Conservation (phyloP, 805 yeast species). For the Candida bentonensis region DNA sequence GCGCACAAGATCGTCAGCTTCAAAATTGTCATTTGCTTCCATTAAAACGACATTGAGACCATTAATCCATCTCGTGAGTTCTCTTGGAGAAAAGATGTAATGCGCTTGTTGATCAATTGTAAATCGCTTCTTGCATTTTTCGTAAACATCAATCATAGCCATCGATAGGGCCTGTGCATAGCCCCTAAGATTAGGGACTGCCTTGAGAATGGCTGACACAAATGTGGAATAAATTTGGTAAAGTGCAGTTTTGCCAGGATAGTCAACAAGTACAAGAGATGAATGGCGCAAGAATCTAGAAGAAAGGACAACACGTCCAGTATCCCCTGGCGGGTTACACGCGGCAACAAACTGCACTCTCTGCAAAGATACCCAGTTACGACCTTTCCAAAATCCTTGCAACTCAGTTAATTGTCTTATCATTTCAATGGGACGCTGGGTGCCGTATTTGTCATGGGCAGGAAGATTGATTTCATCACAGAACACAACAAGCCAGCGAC, state of each 20-base stretch:
- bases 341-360: conserved; percentile 85
- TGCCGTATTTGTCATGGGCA: conserved; percentile 50
- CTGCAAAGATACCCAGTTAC: conserved; percentile 51
- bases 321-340: conserved; percentile 78
- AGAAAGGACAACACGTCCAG: conserved; percentile 50
- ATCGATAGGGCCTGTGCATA: conserved; percentile 36
- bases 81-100: conserved; percentile 79
- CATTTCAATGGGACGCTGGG: conserved; percentile 58
- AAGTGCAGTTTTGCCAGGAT: conserved; percentile 56
- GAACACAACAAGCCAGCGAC: conserved; percentile 66
- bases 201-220: conserved; percentile 39
- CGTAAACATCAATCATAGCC: conserved; percentile 57
- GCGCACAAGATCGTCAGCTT: conserved; percentile 35
- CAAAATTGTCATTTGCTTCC: conserved; percentile 22
- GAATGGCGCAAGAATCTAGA: conserved; percentile 54
- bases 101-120: conserved; percentile 31
- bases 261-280: conserved; percentile 56
- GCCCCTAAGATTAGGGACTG: conserved; percentile 46
- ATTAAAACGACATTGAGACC: conserved; percentile 47
- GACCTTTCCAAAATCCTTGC: conserved; percentile 63
- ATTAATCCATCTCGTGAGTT: conserved; percentile 72
- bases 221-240: conserved; percentile 53
- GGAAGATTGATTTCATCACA: conserved; percentile 91
- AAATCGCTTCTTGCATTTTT: conserved; percentile 29
- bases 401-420: conserved; percentile 62